Base-by-base conservation (phyloP, 2,329 filamentous ascomycete genomes). In the Talaromyces marneffei region DNA sequence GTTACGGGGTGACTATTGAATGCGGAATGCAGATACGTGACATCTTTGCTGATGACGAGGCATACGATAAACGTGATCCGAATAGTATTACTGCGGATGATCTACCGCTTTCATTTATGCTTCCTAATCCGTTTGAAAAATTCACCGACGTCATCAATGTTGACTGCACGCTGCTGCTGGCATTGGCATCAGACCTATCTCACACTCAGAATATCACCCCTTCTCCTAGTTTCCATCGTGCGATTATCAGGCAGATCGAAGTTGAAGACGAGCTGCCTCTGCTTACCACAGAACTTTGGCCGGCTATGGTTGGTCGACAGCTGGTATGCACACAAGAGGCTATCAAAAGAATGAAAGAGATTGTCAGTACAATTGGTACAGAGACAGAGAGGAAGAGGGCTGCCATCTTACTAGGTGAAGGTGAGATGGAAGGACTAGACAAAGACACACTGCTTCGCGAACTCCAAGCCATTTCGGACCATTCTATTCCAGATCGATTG, bases 181-280 rank as follows among this genome's bases (percentile, higher is more conserved):
- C 88, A 4, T 77, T 92, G 2, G 83, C 88, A 1, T 91, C 88
- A 0, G 89, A 92, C 67, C 85, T 92, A 27, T 88, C 87, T 1
- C 87, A 92, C 69, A 75, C 75, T 35, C 69, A 72, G 60, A 66
- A 68, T 39, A 75, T 75, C 57, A 67, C 73, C 2, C 77, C 80
- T 50, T 76, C 81, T 35, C 78, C 80, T n/a, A 79, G 77, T 71
- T 80, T 83, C 66, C 86, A 87, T 65, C 78, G 75, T 23, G 83
- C 85, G 46, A 85, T 91, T 55, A 76, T 82, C 56, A 80, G 82
- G 14, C 87, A 91, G 68, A 84, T 91, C 62, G 80, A 85, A 62
- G 78, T 86, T 33, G 89, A 92, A 71, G 77, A 78, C 35, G 76
- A 82, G 40, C 80, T 86, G 57, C 83, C 86, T 5, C 74, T 90